phyloP scores from a whole-genome alignment of 768 basidiomycete genomes.

The Termitomyces sp. region DNA sequence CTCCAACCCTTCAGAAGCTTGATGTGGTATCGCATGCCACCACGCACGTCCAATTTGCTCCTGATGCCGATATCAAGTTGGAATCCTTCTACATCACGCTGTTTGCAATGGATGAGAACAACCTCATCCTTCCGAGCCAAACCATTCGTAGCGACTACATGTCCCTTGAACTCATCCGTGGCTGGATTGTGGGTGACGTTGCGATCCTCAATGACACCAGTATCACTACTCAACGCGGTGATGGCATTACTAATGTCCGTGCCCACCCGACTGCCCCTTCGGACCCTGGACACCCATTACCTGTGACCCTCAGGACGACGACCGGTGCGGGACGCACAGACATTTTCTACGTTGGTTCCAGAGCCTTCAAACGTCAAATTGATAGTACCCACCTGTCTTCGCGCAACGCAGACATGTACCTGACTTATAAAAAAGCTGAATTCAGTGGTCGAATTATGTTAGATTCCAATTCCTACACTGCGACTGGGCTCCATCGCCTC shows the following conservation, averaged over 20 bases:
- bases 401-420: constrained; percentile 46
- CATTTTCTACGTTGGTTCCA: constrained; percentile 36
- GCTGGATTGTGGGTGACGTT: constrained; percentile 58
- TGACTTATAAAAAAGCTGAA: constrained; percentile 46
- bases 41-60: constrained; percentile 45
- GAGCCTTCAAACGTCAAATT: constrained; percentile 40
- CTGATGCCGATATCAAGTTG: constrained; percentile 34
- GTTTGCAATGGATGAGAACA: constrained; percentile 26
- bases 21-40: constrained; percentile 35
- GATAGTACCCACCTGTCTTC: constrained; percentile 40
- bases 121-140: constrained; percentile 41
- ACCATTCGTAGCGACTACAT: constrained; percentile 33
- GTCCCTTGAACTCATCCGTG: constrained; percentile 41
- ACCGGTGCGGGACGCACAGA: constrained; percentile 52
- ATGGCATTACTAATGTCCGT: constrained; percentile 43
- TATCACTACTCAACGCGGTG: constrained; percentile 44
- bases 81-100: constrained; percentile 41
- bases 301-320: constrained; percentile 35
- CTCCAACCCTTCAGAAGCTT: constrained; percentile 42
- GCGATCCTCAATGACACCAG: constrained; percentile 34
- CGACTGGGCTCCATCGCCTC: constrained; percentile 21
- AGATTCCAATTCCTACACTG: constrained; percentile 33
- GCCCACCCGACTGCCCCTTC: constrained; percentile 32
- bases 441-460: constrained; percentile 44
- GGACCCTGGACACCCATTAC: constrained; percentile 24